Evolutionary conservation across 768 basidiomycete species (phyloP), one percentile per base, ranked within the genome.

Genomic region (Lepiota venenata): DNA sequence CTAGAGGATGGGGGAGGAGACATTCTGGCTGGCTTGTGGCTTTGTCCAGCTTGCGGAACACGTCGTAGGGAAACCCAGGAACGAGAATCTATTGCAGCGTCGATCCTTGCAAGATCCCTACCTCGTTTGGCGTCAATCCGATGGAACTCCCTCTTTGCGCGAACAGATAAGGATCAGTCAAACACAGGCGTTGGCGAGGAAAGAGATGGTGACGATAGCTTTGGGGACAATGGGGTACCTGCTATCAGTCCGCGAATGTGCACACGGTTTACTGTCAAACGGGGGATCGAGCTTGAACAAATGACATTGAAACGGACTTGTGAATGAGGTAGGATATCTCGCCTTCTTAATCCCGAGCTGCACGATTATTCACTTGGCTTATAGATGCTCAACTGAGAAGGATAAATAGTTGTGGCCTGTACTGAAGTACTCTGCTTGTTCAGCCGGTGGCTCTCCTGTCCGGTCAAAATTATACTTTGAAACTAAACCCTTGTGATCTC

Each of bases 21-120:
- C 9, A 47, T 64, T 1, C 58, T 70, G 7, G 67, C 64, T 22
- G 64, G 62, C 18, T 68, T 74, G 32, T 61, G 60, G 14, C 60
- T 68, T 27, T 85, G 83, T 63, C 36, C 41, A 10, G 43, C 58
- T 2, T 78, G 77, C 56, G 55, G 63, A 8, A 56, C 61, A 20
- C 63, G 62, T 18, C 12, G 16, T 21, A 16, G n/a, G 40, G 60
- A 62, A 10, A 60, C 64, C 3, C 58, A 63, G 12, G 72, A 41
- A 40, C 40, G 53, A 29, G 53, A 55, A 16, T 16, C 4, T 40
- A 6, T n/a, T 21, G 47, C 22, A 4, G 35, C 53, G 8, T 22
- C 15, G 4, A 29, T 41, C 7, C 39, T 55, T 47, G 38, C 53
- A 8, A 41, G n/a, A 9, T 16, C 29, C 15, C 22, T 55, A 11